These are phyloP conservation scores for Lepidium sativum DNA, from an alignment of 345 rosid genomes.

Conservation along the genomic window DNA sequence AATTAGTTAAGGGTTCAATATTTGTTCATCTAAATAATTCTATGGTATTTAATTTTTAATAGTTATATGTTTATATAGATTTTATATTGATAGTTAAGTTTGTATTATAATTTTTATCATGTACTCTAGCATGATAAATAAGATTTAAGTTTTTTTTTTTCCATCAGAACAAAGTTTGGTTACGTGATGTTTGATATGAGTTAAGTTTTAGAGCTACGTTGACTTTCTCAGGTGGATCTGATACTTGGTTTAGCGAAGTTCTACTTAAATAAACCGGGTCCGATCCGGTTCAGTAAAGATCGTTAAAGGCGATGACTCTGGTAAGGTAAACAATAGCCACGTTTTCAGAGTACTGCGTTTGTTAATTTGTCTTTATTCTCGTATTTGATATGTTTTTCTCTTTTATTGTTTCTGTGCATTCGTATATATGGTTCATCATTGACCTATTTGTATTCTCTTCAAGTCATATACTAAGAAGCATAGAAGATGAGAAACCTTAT, in stretches of 20 bases:
- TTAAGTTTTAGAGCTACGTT: neutral
- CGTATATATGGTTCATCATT: neutral
- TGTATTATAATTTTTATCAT: too few species aligned
- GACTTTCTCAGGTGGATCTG: neutral
- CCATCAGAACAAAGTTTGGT: too few species aligned
- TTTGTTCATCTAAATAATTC: too few species aligned
- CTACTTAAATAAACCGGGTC: neutral
- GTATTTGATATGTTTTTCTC: neutral
- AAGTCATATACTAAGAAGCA: neutral
- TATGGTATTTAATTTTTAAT: too few species aligned
- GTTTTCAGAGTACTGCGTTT: too few species aligned
- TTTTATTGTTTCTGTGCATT: neutral
- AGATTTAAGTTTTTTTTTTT: too few species aligned
- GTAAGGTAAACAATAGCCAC: neutral
- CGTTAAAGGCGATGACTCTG: neutral
- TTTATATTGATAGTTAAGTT: too few species aligned
- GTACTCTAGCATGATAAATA: too few species aligned
- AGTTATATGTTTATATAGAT: too few species aligned
- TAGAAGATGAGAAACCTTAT: conserved; percentile 1
- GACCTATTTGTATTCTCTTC: neutral
- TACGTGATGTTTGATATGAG: too few species aligned
- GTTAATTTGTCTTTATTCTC: too few species aligned
- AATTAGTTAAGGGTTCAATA: too few species aligned
- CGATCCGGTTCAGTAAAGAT: neutral
- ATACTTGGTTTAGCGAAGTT: neutral